These are phyloP conservation scores for Irpex lacteus DNA, from an alignment of 1,284 basidiomycete genomes.

Conservation along the genomic window DNA sequence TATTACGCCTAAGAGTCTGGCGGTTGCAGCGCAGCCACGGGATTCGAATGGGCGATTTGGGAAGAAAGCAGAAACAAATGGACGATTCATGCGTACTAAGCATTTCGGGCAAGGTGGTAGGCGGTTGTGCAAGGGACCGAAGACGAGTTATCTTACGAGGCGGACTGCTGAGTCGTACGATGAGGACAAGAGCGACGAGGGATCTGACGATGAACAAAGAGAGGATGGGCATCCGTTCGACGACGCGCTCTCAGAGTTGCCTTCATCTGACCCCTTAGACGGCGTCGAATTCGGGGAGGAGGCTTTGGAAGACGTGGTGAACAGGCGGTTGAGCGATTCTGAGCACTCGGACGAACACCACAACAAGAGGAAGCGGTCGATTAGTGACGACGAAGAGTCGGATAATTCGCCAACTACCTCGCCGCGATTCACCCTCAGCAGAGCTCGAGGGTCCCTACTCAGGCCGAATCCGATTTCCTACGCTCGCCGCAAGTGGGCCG, in stretches of 20 bases:
- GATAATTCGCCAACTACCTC: constrained; percentile 16
- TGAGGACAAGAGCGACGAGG: background rate
- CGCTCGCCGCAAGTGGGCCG: constrained; percentile 34
- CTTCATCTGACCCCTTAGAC: background rate
- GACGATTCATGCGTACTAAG: constrained; percentile 39
- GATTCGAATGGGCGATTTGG: constrained; percentile 49
- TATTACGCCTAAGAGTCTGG: constrained; percentile 42
- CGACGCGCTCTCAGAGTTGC: background rate
- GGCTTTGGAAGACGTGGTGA: constrained; percentile 13
- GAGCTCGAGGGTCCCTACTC: constrained; percentile 18
- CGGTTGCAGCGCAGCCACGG: constrained; percentile 47
- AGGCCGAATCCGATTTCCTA: constrained; percentile 34
- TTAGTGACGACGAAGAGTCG: constrained; percentile 19
- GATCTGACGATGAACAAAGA: constrained; percentile 21
- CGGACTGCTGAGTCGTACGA: constrained; percentile 1
- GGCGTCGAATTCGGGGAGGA: constrained; percentile 13
- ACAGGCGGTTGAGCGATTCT: constrained; percentile 6
- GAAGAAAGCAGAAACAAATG: constrained; percentile 50
- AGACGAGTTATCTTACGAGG: constrained; percentile 3
- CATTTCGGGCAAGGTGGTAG: constrained; percentile 25
- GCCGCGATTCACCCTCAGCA: constrained; percentile 13
- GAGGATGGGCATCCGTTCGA: constrained; percentile 5
- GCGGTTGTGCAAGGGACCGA: constrained; percentile 7
- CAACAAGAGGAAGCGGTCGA: constrained; percentile 5
- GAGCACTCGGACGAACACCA: constrained; percentile 5